A percentile compares a stretch with the other conserved stretches of the same genome.
These are phyloP conservation scores for Pinus albicaulis DNA, from an alignment of 75 land plant species.

Conservation along the genomic window DNA sequence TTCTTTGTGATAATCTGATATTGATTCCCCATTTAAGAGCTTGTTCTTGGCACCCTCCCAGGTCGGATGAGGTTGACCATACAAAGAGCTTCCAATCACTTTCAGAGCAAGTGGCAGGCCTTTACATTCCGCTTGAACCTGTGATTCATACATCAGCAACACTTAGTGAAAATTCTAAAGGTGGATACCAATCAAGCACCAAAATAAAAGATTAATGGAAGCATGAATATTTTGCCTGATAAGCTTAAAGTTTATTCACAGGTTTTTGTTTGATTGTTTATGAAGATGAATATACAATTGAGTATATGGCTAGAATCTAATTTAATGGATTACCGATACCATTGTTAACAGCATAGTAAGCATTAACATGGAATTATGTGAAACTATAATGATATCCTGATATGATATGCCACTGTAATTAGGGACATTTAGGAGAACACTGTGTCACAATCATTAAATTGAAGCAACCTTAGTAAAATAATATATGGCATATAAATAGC, in stretches of 20 bases:
- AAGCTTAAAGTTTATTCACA: not conserved
- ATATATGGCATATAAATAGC: not conserved
- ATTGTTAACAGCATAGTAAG: not conserved
- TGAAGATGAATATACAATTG: not conserved
- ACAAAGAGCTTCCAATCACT: slow-evolving; percentile 56
- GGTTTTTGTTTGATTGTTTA: not conserved
- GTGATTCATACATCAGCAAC: not conserved
- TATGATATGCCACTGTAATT: not conserved
- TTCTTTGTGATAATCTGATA: slow-evolving; percentile 45
- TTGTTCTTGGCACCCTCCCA: slow-evolving; percentile 45
- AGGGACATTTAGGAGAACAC: no score
- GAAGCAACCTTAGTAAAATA: not conserved
- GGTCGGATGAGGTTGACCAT: slow-evolving; percentile 24
- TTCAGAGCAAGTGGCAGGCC: slow-evolving; percentile 62
- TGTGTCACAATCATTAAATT: not conserved
- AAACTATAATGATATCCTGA: no score
- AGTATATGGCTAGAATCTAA: not conserved
- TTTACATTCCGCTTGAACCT: slow-evolving; percentile 47
- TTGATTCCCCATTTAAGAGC: slow-evolving; percentile 31
- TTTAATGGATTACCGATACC: not conserved
- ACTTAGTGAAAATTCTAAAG: not conserved
- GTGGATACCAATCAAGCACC: not conserved
- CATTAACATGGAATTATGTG: no score
- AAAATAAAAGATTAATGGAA: not conserved
- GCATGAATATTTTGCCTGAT: not conserved